These are phyloP conservation scores for Anisodus acutangulus DNA, from an alignment of 257 asterid species.

Conservation along the genomic window DNA sequence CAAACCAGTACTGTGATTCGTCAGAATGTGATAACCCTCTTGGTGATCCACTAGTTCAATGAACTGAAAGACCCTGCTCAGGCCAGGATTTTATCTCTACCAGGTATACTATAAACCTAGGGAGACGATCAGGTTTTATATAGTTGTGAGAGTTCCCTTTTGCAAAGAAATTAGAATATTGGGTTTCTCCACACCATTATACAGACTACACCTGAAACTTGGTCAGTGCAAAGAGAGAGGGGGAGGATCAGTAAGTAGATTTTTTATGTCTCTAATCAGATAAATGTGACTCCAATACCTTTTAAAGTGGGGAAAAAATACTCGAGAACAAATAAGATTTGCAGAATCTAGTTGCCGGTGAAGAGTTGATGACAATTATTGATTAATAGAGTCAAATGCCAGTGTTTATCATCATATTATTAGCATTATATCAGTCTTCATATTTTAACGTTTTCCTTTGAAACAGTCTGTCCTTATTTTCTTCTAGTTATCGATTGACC, in stretches of 20 bases:
- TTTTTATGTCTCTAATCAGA: not conserved
- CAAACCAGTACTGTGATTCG: not conserved
- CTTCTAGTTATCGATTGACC: not conserved
- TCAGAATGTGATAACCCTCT: slow-evolving; percentile 9
- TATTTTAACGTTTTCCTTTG: not conserved
- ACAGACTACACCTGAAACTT: slow-evolving; percentile 6
- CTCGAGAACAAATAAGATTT: slow-evolving; percentile 5
- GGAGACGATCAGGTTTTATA: not conserved
- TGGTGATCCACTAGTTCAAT: slow-evolving; percentile 1
- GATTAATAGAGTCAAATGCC: not conserved
- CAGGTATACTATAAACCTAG: not conserved
- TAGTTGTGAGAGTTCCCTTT: slow-evolving; percentile 10
- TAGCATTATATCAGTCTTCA: slow-evolving; percentile 19
- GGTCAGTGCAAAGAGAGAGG: slow-evolving; percentile 1
- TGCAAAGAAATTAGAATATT: not conserved
- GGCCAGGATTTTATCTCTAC: not conserved
- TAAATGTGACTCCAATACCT: not conserved
- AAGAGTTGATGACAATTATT: slow-evolving; percentile 1
- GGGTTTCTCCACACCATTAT: not conserved
- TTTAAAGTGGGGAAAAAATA: not conserved
- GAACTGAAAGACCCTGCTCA: not conserved
- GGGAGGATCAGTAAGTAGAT: not conserved
- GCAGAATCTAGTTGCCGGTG: not conserved
- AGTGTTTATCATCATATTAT: slow-evolving; percentile 22
- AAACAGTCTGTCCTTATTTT: not conserved